Percentiles rank a stretch among this genome's conserved stretches.
Evolutionary conservation across 257 asterid genomes (phyloP).

Genomic region (Ligustrum vulgare): DNA sequence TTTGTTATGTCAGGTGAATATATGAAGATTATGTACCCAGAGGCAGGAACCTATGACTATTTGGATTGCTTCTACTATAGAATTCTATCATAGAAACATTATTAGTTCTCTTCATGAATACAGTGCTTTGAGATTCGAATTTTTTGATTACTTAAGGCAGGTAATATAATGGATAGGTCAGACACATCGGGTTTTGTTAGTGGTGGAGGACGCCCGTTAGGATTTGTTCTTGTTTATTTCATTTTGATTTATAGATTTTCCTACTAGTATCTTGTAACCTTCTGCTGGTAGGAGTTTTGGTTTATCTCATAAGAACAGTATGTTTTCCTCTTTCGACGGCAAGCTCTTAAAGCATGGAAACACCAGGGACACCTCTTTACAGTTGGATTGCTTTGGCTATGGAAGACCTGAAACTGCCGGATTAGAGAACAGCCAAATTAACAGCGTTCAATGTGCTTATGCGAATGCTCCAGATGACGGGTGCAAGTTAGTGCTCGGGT

Average conservation of each 20-base stretch:
- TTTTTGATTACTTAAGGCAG: slow-evolving; percentile 24
- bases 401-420: slow-evolving; percentile 41
- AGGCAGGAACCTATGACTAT: background rate
- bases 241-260: slow-evolving; percentile 34
- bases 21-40: background rate
- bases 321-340: slow-evolving; percentile 45
- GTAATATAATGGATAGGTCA: slow-evolving; percentile 63
- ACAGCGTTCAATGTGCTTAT: slow-evolving; percentile 29
- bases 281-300: background rate
- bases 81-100: slow-evolving; percentile 7
- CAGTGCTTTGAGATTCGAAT: background rate
- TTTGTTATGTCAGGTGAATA: slow-evolving; percentile 41
- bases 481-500: slow-evolving; percentile 83
- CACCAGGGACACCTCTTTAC: slow-evolving; percentile 64
- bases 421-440: slow-evolving; percentile 33
- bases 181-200: slow-evolving; percentile 90
- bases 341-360: slow-evolving; percentile 36
- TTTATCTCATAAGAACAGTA: slow-evolving; percentile 25
- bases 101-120: slow-evolving; percentile 13
- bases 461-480: slow-evolving; percentile 62
- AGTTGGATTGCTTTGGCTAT: slow-evolving; percentile 73
- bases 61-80: slow-evolving; percentile 7
- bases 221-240: slow-evolving; percentile 30
- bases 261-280: slow-evolving; percentile 32
- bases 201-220: slow-evolving; percentile 57